These are phyloP conservation scores for Chalciporus sp. DNA, from an alignment of 1,284 basidiomycete species.

Conservation along the genomic window DNA sequence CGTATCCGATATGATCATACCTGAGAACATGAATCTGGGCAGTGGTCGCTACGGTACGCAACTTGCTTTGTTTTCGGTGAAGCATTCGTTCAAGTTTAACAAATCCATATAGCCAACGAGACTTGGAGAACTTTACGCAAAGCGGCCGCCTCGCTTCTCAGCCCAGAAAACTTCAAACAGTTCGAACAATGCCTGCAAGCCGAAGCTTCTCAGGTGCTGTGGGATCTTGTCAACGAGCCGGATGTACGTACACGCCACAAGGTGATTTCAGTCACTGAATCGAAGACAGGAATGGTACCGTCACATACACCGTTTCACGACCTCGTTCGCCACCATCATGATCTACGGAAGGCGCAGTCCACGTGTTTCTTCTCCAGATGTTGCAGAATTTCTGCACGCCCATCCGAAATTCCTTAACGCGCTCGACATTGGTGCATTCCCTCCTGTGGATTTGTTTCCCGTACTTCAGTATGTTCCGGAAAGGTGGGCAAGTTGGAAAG, in stretches of 20 bases:
- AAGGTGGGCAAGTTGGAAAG: constrained; percentile 32
- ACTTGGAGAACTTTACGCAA: not conserved
- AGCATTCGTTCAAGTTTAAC: not conserved
- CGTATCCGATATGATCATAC: constrained; percentile 23
- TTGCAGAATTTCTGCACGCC: constrained; percentile 14
- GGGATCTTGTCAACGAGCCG: not conserved
- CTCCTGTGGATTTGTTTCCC: constrained; percentile 32
- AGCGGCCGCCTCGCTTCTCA: not conserved
- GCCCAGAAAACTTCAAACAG: constrained; percentile 1
- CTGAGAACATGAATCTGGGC: constrained; percentile 22
- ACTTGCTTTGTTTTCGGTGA: too few relatives aligned
- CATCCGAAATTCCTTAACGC: constrained; percentile 15
- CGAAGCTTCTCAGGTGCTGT: constrained; percentile 4
- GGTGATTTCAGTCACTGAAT: not conserved
- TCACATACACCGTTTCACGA: constrained; percentile 1
- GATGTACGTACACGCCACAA: not conserved
- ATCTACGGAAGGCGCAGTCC: constrained; percentile 20
- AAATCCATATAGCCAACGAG: not conserved
- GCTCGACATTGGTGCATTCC: constrained; percentile 24
- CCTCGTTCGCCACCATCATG: constrained; percentile 3
- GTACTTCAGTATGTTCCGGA: constrained; percentile 31
- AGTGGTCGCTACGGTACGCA: constrained; percentile 18
- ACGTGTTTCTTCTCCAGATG: constrained; percentile 6
- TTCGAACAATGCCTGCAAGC: constrained; percentile 1
- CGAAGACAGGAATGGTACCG: not conserved